Evolutionary conservation across 768 basidiomycete species (phyloP).

Genomic region (Russula sp.): DNA sequence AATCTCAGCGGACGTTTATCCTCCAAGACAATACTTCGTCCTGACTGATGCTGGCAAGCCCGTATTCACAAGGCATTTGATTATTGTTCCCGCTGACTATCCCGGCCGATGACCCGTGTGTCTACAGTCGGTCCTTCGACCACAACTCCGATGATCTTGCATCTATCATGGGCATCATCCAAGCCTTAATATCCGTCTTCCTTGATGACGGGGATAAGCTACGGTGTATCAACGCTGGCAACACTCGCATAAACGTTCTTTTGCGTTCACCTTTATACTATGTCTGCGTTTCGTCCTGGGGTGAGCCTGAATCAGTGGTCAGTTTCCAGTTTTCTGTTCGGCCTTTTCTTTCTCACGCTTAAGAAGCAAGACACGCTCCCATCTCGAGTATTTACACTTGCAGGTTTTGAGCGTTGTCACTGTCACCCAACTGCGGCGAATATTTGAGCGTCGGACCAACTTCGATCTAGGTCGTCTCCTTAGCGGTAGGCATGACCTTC

Average conservation of each 20-base stretch:
- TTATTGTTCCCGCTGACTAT: not conserved
- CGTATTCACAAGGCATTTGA: constrained; percentile 78
- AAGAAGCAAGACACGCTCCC: constrained; percentile 80
- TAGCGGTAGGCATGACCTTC: constrained; percentile 34
- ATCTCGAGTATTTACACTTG: constrained; percentile 91
- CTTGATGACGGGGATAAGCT: constrained; percentile 85
- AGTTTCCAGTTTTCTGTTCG: constrained; percentile 29
- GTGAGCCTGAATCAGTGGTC: constrained; percentile 94
- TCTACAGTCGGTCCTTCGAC: constrained; percentile 41
- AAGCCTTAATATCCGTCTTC: constrained; percentile 93
- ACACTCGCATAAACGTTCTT: constrained; percentile 78
- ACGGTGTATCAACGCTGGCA: constrained; percentile 76
- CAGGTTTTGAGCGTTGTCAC: constrained; percentile 91
- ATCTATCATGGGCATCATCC: constrained; percentile 84
- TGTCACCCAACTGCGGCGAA: constrained; percentile 69
- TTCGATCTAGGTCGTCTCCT: constrained; percentile 80
- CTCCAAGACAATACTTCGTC: constrained; percentile 79
- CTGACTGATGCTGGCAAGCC: constrained; percentile 96
- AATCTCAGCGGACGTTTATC: constrained; percentile 26
- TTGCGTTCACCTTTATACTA: constrained; percentile 87
- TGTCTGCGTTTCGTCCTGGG: constrained; percentile 86
- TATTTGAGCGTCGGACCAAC: constrained; percentile 86
- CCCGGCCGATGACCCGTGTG: not conserved
- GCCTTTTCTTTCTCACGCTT: constrained; percentile 29
- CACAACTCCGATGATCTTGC: constrained; percentile 61